phyloP scores from a whole-genome alignment of 2,329 filamentous ascomycete genomes.

The Aspergillus ibericus region DNA sequence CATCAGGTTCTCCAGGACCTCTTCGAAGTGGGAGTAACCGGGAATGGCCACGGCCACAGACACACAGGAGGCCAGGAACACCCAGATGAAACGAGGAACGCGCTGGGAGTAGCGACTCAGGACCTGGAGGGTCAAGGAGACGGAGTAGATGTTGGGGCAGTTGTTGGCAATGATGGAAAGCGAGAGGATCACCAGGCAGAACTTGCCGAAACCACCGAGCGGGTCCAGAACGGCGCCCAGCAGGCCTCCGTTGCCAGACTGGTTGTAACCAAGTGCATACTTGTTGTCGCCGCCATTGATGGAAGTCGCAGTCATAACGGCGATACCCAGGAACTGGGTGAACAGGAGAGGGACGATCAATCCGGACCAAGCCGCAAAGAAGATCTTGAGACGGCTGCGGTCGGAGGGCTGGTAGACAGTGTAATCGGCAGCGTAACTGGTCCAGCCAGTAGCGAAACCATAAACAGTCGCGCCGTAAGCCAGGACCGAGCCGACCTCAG shows the following conservation, averaged over 20 bases:
- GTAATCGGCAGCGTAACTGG: conserved; percentile 73
- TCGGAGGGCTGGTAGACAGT: conserved; percentile 72
- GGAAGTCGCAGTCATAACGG: conserved; percentile 64
- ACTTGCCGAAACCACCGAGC: conserved; percentile 68
- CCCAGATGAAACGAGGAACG: conserved; percentile 69
- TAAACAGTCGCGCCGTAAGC: conserved; percentile 67
- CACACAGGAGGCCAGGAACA: conserved; percentile 59
- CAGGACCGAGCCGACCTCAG: conserved; percentile 63
- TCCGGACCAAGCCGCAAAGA: conserved; percentile 67
- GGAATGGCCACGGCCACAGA: conserved; percentile 71
- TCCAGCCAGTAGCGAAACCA: conserved; percentile 72
- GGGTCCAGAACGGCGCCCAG: conserved; percentile 64
- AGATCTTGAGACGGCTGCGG: conserved; percentile 62
- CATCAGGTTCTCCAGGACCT: conserved; percentile 70
- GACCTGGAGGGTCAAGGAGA: conserved; percentile 66
- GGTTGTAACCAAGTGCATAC: conserved; percentile 57
- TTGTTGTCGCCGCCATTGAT: conserved; percentile 55
- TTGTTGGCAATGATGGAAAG: conserved; percentile 70
- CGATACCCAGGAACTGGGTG: conserved; percentile 70
- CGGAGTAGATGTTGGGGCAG: conserved; percentile 71
- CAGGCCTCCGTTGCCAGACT: conserved; percentile 65
- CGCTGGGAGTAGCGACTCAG: conserved; percentile 59
- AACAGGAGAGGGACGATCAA: conserved; percentile 72
- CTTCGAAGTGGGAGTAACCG: conserved; percentile 65
- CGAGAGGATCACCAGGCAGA: conserved; percentile 67